Conservation (phyloP, 164 flowering plant genomes). For the Litsea cubeba region DNA sequence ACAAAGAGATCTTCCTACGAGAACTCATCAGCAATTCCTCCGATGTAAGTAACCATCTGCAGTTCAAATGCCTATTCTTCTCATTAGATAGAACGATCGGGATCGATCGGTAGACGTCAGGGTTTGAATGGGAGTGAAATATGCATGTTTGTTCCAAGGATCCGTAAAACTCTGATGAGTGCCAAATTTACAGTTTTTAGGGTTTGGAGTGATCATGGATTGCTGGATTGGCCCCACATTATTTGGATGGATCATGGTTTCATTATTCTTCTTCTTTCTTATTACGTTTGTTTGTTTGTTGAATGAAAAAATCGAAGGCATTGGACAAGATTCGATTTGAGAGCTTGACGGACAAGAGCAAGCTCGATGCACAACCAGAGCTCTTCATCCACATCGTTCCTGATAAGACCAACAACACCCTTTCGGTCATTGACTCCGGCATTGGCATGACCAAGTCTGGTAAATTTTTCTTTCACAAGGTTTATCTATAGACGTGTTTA, state of each 20-base stretch:
- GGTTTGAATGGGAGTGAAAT: too few relatives aligned
- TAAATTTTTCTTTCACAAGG: not conserved
- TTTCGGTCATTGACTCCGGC: slow-evolving; percentile 16
- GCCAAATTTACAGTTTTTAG: too few relatives aligned
- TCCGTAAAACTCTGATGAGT: too few relatives aligned
- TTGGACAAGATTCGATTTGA: slow-evolving; percentile 46
- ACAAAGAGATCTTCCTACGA: slow-evolving; percentile 82
- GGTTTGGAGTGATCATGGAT: too few relatives aligned
- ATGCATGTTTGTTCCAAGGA: too few relatives aligned
- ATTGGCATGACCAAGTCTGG: slow-evolving; percentile 22
- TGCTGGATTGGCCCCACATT: too few relatives aligned
- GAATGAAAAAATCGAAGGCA: slow-evolving; percentile 12
- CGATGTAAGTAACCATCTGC: slow-evolving; percentile 26
- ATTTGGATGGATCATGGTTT: too few relatives aligned
- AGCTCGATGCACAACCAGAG: slow-evolving; percentile 25
- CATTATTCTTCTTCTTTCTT: too few relatives aligned
- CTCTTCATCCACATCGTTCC: slow-evolving; percentile 16
- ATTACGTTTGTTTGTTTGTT: too few relatives aligned
- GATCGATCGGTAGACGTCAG: too few relatives aligned
- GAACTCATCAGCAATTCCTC: slow-evolving; percentile 80
- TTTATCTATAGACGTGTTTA: not conserved
- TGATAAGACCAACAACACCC: slow-evolving; percentile 14
- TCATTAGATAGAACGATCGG: too few relatives aligned
- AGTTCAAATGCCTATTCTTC: too few relatives aligned
- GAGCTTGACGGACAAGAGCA: slow-evolving; percentile 39